phyloP scores from a whole-genome alignment of 768 basidiomycete species.

The Pleurotus salmoneostramineus region DNA sequence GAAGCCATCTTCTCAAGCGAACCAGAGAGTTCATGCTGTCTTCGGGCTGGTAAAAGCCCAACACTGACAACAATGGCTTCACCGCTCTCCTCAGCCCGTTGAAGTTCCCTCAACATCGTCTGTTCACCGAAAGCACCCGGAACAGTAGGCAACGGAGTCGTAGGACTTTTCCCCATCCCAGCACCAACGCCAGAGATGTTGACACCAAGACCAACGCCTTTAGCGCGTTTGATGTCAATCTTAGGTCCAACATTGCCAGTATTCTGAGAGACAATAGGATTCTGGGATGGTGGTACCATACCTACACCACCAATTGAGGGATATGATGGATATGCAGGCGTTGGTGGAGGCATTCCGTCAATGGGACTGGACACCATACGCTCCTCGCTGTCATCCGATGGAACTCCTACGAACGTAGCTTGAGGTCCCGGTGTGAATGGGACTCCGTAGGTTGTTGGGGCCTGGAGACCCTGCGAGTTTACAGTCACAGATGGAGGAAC shows the following conservation, averaged over 20 bases:
- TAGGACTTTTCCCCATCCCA: constrained; percentile 16
- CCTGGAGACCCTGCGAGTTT: constrained; percentile 32
- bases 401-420: background rate
- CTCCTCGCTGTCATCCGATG: background rate
- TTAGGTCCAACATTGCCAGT: constrained; percentile 49
- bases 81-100: constrained; percentile 30
- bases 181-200: background rate
- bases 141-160: constrained; percentile 53
- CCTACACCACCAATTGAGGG: constrained; percentile 41
- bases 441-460: constrained; percentile 54
- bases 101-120: constrained; percentile 24
- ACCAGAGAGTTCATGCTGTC: background rate
- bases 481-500: constrained; percentile 25
- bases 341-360: constrained; percentile 42
- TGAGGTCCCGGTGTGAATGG: constrained; percentile 28
- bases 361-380: background rate
- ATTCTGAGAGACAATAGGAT: constrained; percentile 47
- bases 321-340: constrained; percentile 74
- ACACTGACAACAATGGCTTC: constrained; percentile 72
- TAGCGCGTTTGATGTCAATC: constrained; percentile 66
- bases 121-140: constrained; percentile 38
- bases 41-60: constrained; percentile 36
- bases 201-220: constrained; percentile 34
- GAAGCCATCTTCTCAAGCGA: background rate
- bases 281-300: constrained; percentile 52